Evolutionary conservation across 257 asterid genomes (phyloP).

Genomic region (Plantago elongata): DNA sequence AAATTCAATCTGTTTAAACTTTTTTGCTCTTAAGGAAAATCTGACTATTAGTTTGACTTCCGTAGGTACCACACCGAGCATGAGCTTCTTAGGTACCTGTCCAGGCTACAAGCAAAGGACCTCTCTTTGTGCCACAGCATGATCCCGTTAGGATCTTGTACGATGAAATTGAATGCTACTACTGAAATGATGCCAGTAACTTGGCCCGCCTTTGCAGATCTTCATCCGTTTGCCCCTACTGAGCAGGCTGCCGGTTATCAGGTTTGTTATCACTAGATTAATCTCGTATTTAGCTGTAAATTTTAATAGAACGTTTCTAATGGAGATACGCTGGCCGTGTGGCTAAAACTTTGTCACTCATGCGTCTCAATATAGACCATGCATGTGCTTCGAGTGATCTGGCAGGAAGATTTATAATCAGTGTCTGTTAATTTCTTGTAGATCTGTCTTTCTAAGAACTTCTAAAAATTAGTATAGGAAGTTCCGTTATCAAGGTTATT

Average conservation of each 20-base stretch:
- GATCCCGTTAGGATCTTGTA: constrained; percentile 98
- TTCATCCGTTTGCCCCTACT: constrained; percentile 93
- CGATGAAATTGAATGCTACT: constrained; percentile 94
- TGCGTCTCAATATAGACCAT: too few relatives aligned
- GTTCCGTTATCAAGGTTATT: constrained; percentile 10
- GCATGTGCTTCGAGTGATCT: too few relatives aligned
- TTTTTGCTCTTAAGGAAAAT: constrained; percentile 13
- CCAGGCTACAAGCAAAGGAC: constrained; percentile 84
- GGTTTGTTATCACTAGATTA: constrained; percentile 31
- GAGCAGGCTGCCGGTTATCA: constrained; percentile 92
- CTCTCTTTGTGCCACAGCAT: constrained; percentile 94
- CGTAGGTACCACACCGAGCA: constrained; percentile 94
- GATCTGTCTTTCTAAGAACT: neutral
- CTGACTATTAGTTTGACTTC: constrained; percentile 14
- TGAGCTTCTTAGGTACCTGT: constrained; percentile 83
- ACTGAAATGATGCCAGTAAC: constrained; percentile 99
- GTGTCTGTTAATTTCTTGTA: neutral
- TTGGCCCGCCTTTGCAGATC: constrained; percentile 76
- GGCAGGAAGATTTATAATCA: too few relatives aligned
- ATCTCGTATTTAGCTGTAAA: too few relatives aligned
- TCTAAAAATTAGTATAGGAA: neutral
- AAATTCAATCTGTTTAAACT: constrained; percentile 3
- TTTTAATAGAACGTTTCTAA: too few relatives aligned
- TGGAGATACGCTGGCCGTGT: too few relatives aligned
- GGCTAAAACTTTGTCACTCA: too few relatives aligned